Evolutionary conservation across 2,329 filamentous ascomycete genomes (phyloP), one percentile per base, ranked within the genome.

Genomic region (Aspergillus vadensis): DNA sequence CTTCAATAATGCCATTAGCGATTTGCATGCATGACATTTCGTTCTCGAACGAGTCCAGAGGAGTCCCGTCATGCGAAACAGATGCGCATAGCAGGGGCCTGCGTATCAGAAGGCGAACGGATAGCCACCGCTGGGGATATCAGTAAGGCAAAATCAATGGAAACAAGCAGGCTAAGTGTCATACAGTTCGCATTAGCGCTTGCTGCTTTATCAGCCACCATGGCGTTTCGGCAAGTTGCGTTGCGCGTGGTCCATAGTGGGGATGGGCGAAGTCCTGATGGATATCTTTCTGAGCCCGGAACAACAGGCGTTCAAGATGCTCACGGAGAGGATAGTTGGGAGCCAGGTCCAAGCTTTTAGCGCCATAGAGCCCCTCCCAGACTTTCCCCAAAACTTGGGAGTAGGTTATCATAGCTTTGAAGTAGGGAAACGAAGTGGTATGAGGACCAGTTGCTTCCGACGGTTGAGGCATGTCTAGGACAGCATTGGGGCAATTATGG

Each of bases 341-440:
- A 15, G 14, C 19, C 17, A 4, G 15, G n/a, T 23, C 23, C 25
- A 30, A 21, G 8, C 51, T 63, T 4, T 49, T 48, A 5, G 64
- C 64, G 10, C 64, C 61, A 49, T 70, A 69, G n/a, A 69, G 51
- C 0, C 58, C 60, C 19, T 69, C 66, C 68, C 68, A 70, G 3
- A 69, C 62, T 14, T 69, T 68, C 1, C 68, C 67, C 17, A 69
- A 43, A 2, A 68, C 58, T 10, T 44, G 59, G 1, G 68, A 70
- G 32, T 68, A 69, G 19, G 47, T 59, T 5, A 62, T 54, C 61
- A 68, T 70, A 9, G 67, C 67, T 50, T 51, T 49, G 4, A 69
- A 25, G 51, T 68, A 70, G 1, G 65, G 63, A 7, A 69, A 58
- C 8, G 55, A 57, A 5, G 60, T 63, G 9, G 32, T 55, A 2